Evolutionary conservation across 2,329 filamentous ascomycete species (phyloP).

Genomic region (Epichloe scottii): DNA sequence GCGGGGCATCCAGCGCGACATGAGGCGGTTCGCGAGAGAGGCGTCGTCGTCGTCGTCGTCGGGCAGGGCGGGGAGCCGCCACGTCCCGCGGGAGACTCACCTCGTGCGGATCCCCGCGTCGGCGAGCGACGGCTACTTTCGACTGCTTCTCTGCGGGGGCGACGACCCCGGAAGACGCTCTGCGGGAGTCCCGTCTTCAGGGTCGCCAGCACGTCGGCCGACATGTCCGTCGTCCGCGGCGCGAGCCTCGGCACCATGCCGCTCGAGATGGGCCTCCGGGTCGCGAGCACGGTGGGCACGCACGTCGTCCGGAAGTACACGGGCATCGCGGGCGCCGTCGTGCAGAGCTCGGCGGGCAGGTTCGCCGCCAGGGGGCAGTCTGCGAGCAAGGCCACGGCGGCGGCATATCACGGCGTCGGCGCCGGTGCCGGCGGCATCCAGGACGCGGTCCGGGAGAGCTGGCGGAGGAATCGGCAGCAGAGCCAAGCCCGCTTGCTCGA

Average conservation of each 20-base stretch:
- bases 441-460: conserved; percentile 18
- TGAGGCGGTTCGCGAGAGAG: conserved; percentile 49
- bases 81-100: conserved; percentile 48
- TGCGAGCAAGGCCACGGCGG: conserved; percentile 27
- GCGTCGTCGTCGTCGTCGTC: no score
- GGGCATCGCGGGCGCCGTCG: conserved; percentile 23
- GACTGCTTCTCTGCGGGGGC: conserved; percentile 48
- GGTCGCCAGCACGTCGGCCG: conserved; percentile 52
- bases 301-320: conserved; percentile 31
- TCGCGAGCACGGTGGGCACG: conserved; percentile 36
- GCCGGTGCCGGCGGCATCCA: conserved; percentile 10
- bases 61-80: conserved; percentile 30
- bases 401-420: conserved; percentile 23
- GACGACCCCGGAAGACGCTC: conserved; percentile 34
- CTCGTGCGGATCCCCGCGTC: conserved; percentile 51
- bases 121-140: conserved; percentile 55
- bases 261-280: conserved; percentile 50
- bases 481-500: conserved; percentile 23
- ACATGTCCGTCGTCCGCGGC: conserved; percentile 48
- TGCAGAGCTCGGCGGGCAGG: conserved; percentile 28
- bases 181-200: conserved; percentile 57
- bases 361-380: conserved; percentile 19
- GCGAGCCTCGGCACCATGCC: conserved; percentile 53
- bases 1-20: conserved; percentile 55
- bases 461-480: conserved; percentile 24